Evolutionary conservation across 495 filamentous ascomycete genomes (phyloP).

Genomic region (Penicillium desertorum): DNA sequence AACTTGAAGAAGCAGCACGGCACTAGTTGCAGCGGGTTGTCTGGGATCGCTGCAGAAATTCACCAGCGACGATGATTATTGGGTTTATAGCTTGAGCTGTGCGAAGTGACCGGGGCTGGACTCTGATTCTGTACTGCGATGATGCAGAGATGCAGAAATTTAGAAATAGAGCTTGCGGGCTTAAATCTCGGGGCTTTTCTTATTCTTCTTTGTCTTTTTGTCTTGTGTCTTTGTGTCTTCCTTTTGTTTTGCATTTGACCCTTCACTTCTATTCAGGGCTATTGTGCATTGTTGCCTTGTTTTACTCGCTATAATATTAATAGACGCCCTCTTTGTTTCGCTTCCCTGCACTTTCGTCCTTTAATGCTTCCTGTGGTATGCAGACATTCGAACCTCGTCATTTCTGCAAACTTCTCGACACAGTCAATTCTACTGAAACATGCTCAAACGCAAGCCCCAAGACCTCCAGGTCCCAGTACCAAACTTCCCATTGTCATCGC

Average conservation of each 20-base stretch:
- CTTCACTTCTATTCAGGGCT: constrained; percentile 7
- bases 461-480: constrained; percentile 37
- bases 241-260: constrained; percentile 8
- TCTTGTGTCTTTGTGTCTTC: constrained; percentile 2
- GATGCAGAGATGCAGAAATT: background rate
- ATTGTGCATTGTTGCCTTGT: constrained; percentile 17
- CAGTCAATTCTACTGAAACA: constrained; percentile 5
- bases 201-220: constrained; percentile 1
- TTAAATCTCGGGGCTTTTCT: constrained; percentile 1
- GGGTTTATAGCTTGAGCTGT: constrained; percentile 11
- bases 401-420: background rate
- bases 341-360: background rate
- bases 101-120: constrained; percentile 6
- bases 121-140: constrained; percentile 4
- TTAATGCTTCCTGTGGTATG: constrained; percentile 19
- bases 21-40: constrained; percentile 15
- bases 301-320: constrained; percentile 24
- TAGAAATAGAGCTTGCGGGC: constrained; percentile 13
- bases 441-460: constrained; percentile 29
- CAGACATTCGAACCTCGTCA: background rate
- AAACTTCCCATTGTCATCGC: constrained; percentile 46
- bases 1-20: background rate
- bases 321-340: constrained; percentile 20
- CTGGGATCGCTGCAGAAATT: constrained; percentile 20
- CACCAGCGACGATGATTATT: constrained; percentile 5